These are phyloP conservation scores for Malus asiatica DNA, from an alignment of 306 rosid species.

Conservation along the genomic window DNA sequence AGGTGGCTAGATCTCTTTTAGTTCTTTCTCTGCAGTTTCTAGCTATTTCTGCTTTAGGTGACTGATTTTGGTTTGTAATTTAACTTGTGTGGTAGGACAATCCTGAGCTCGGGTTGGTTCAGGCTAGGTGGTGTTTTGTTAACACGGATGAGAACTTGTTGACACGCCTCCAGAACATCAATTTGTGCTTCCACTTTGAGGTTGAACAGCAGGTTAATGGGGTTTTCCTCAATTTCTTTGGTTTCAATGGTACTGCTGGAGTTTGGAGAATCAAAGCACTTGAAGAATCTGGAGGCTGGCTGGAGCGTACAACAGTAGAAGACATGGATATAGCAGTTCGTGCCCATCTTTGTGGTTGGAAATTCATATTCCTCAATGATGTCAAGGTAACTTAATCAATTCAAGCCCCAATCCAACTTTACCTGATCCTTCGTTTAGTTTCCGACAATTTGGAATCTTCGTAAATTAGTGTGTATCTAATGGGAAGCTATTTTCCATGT, in stretches of 20 bases:
- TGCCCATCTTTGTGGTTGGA: constrained; percentile 76
- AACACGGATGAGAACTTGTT: constrained; percentile 71
- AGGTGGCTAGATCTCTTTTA: constrained; percentile 26
- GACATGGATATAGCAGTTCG: constrained; percentile 86
- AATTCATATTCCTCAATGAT: constrained; percentile 67
- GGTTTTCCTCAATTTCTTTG: constrained; percentile 59
- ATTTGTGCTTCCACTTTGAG: constrained; percentile 73
- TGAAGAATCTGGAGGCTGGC: constrained; percentile 79
- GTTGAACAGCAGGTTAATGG: constrained; percentile 83
- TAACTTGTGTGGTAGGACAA: constrained; percentile 28
- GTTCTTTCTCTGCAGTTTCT: background rate
- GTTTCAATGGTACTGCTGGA: constrained; percentile 81
- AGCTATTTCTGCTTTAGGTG: constrained; percentile 1
- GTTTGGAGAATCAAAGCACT: constrained; percentile 81
- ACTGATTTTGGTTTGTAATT: constrained; percentile 9
- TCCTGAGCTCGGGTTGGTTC: constrained; percentile 68
- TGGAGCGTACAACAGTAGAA: constrained; percentile 73
- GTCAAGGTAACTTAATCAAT: constrained; percentile 44
- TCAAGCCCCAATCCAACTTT: background rate
- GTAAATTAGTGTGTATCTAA: background rate
- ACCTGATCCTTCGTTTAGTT: background rate
- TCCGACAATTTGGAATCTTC: background rate
- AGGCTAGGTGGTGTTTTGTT: constrained; percentile 73
- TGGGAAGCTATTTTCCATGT: background rate
- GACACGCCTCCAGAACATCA: constrained; percentile 62